These are phyloP conservation scores for Cicer pinnatifidum DNA, from an alignment of 306 rosid genomes.

Conservation along the genomic window DNA sequence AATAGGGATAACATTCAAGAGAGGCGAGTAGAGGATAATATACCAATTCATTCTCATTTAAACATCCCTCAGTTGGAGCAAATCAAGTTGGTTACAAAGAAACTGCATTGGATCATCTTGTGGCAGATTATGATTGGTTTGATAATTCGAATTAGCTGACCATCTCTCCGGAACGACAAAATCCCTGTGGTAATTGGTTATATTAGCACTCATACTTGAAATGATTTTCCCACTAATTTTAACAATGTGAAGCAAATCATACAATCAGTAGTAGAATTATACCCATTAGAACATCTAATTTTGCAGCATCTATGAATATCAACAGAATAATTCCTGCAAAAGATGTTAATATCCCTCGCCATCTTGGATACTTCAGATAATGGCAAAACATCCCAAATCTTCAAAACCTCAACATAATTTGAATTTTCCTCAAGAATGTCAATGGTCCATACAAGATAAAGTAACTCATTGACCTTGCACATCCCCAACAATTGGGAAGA, in stretches of 20 bases:
- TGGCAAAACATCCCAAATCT: conserved; percentile 56
- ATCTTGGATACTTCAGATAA: conserved; percentile 42
- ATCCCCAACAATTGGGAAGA: conserved; percentile 49
- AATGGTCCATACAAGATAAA: conserved; percentile 58
- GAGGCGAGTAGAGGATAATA: conserved; percentile 13
- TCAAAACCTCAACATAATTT: conserved; percentile 49
- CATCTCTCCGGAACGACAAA: conserved; percentile 43
- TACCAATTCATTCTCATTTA: conserved; percentile 36
- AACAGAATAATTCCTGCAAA: conserved; percentile 41
- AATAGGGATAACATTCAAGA: neutral
- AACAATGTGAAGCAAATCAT: conserved; percentile 30
- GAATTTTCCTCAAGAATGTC: conserved; percentile 52
- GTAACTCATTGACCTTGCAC: conserved; percentile 50
- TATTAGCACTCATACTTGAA: conserved; percentile 19
- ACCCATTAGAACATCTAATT: conserved; percentile 45
- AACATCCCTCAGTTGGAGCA: conserved; percentile 32
- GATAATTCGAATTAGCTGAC: conserved; percentile 21
- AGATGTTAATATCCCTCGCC: conserved; percentile 43
- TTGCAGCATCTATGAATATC: conserved; percentile 53
- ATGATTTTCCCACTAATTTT: conserved; percentile 1
- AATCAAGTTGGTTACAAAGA: conserved; percentile 41
- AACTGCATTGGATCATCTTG: conserved; percentile 47
- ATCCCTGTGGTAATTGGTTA: conserved; percentile 38
- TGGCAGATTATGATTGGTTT: conserved; percentile 36
- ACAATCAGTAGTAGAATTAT: conserved; percentile 33